Conservation (phyloP, 2,329 filamentous ascomycete species). For the Scedosporium boydii region DNA sequence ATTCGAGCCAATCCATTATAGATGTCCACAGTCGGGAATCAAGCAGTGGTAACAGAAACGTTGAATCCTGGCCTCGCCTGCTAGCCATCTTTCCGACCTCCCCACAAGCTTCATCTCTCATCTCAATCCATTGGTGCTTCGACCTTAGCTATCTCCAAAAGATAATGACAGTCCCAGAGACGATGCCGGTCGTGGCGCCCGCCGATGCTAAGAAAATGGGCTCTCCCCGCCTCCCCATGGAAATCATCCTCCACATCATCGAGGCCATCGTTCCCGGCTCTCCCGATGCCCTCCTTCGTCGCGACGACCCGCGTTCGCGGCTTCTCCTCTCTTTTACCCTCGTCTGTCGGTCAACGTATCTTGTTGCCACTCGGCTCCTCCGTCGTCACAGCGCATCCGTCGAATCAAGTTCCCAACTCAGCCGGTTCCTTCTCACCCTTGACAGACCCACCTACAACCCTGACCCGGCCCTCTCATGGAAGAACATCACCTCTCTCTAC, state of each 20-base stretch:
- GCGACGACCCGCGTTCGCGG: conserved; percentile 28
- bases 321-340: conserved; percentile 33
- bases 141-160: not conserved
- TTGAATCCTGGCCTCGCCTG: no score
- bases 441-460: conserved; percentile 11
- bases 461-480: conserved; percentile 10
- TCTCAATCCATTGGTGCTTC: not conserved
- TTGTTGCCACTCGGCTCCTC: conserved; percentile 30
- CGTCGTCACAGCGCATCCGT: conserved; percentile 35
- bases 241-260: conserved; percentile 25
- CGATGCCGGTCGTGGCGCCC: not conserved
- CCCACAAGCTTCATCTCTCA: not conserved
- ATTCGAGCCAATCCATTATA: no score
- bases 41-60: no score
- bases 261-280: conserved; percentile 23
- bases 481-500: conserved; percentile 29
- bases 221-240: conserved; percentile 18
- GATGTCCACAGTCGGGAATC: no score
- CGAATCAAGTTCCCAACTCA: conserved; percentile 26
- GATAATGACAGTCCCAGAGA: not conserved
- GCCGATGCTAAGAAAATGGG: not conserved
- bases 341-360: conserved; percentile 31
- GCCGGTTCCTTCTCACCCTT: conserved; percentile 23
- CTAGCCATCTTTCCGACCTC: no score
- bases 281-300: conserved; percentile 21